Percentiles rank a stretch among this genome's conserved stretches.
Conservation (phyloP, 495 filamentous ascomycete genomes). For the Podospora pseudoanserina region DNA sequence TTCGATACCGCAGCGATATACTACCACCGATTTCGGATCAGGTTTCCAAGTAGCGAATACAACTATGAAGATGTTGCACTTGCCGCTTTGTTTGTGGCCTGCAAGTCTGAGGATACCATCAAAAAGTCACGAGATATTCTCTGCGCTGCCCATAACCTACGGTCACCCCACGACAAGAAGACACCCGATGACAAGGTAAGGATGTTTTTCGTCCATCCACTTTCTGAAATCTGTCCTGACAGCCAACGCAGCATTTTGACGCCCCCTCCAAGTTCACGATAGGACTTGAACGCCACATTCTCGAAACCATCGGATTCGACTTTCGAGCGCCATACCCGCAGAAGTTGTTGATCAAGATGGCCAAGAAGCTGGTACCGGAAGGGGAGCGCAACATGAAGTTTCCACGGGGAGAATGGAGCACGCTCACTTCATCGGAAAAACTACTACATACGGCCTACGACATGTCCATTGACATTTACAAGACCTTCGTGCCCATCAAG, state of each 20-base stretch:
- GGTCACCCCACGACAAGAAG: conserved; percentile 67
- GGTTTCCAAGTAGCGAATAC: conserved; percentile 71
- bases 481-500: conserved; percentile 88
- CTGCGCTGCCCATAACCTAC: conserved; percentile 84
- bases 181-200: conserved; percentile 77
- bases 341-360: conserved; percentile 73
- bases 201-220: not conserved
- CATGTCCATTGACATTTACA: conserved; percentile 83
- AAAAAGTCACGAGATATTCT: conserved; percentile 95
- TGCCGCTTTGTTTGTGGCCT: conserved; percentile 83
- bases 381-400: conserved; percentile 1
- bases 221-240: not conserved
- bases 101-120: conserved; percentile 95
- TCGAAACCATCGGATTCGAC: conserved; percentile 91
- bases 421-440: conserved; percentile 16
- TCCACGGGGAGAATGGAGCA: conserved; percentile 24
- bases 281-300: conserved; percentile 84
- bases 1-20: conserved; percentile 80
- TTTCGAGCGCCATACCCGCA: conserved; percentile 89
- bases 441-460: conserved; percentile 66
- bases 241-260: conserved; percentile 65
- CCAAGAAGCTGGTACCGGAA: conserved; percentile 46
- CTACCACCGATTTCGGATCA: conserved; percentile 83
- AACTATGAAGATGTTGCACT: conserved; percentile 70
- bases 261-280: conserved; percentile 69